These are phyloP conservation scores for Erucastrum elatum DNA, from an alignment of 345 rosid species.

Conservation along the genomic window DNA sequence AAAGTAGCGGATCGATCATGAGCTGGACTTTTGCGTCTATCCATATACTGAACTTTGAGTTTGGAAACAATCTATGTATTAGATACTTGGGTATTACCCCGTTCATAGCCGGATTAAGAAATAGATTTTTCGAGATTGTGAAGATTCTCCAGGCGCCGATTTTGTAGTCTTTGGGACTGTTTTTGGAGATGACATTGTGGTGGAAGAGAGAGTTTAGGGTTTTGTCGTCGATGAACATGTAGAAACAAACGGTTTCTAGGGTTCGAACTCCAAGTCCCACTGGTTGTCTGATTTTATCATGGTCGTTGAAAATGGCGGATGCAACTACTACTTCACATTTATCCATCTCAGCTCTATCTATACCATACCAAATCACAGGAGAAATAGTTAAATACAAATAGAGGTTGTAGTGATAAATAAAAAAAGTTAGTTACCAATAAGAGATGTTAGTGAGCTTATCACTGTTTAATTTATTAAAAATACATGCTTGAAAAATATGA, in stretches of 20 bases:
- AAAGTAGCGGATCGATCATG: constrained; percentile 69
- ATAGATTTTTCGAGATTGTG: constrained; percentile 42
- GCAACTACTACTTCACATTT: constrained; percentile 75
- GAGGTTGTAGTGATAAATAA: neutral
- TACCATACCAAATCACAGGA: constrained; percentile 29
- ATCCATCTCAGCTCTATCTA: constrained; percentile 77
- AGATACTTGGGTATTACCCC: constrained; percentile 84
- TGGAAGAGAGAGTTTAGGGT: constrained; percentile 51
- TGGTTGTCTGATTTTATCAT: constrained; percentile 89
- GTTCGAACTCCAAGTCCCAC: constrained; percentile 73
- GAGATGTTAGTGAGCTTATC: neutral
- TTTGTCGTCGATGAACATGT: constrained; percentile 76
- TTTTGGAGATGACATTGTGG: constrained; percentile 46
- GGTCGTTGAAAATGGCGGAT: constrained; percentile 85
- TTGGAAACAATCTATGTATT: constrained; percentile 78
- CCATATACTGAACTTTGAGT: constrained; percentile 85
- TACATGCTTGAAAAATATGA: neutral
- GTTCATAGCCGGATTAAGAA: constrained; percentile 78
- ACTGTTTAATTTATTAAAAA: neutral
- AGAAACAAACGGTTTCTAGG: constrained; percentile 59
- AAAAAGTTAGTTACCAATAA: neutral
- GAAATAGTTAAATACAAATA: neutral
- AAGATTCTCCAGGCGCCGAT: constrained; percentile 77
- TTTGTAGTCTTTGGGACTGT: constrained; percentile 26
- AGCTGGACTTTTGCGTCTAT: constrained; percentile 82